These are phyloP conservation scores for Phytophthora pisi DNA, from an alignment of 352 stramenopile genomes.

Conservation along the genomic window DNA sequence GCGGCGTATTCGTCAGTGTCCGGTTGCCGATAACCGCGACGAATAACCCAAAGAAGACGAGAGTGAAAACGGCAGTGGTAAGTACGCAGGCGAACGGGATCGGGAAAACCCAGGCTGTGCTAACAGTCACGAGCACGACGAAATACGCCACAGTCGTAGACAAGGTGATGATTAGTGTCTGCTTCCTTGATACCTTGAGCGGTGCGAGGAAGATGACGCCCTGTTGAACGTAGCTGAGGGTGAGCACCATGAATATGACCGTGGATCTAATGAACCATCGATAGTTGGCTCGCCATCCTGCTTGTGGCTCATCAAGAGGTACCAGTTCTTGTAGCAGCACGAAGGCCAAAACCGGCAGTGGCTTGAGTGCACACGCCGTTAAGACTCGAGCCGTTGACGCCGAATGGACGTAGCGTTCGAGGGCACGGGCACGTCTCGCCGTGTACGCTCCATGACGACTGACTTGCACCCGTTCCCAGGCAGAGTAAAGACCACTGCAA, in stretches of 20 bases:
- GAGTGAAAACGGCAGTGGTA: slow-evolving; percentile 14
- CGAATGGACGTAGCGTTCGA: slow-evolving; percentile 14
- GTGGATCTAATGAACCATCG: slow-evolving; percentile 11
- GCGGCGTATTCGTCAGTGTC: slow-evolving; percentile 3
- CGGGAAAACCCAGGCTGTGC: slow-evolving; percentile 22
- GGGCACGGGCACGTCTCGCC: slow-evolving; percentile 2
- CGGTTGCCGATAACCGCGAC: slow-evolving; percentile 4
- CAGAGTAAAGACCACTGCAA: background rate
- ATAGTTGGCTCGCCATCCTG: slow-evolving; percentile 8
- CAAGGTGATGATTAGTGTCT: background rate
- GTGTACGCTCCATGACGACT: slow-evolving; percentile 17
- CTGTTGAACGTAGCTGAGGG: slow-evolving; percentile 21
- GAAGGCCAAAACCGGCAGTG: slow-evolving; percentile 9
- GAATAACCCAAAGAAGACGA: slow-evolving; percentile 16
- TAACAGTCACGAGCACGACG: slow-evolving; percentile 13
- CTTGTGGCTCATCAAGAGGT: background rate
- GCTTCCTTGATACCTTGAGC: slow-evolving; percentile 6
- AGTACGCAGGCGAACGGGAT: slow-evolving; percentile 33
- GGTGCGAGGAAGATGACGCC: slow-evolving; percentile 12
- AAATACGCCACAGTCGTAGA: slow-evolving; percentile 12
- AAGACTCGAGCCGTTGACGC: slow-evolving; percentile 1
- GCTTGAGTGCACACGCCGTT: slow-evolving; percentile 3
- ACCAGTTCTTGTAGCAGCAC: slow-evolving; percentile 17
- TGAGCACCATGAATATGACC: slow-evolving; percentile 13
- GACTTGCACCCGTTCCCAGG: slow-evolving; percentile 14